Evolutionary conservation across 2,329 filamentous ascomycete genomes (phyloP), one percentile per base, ranked within the genome.

Genomic region (Aspergillus sp.): DNA sequence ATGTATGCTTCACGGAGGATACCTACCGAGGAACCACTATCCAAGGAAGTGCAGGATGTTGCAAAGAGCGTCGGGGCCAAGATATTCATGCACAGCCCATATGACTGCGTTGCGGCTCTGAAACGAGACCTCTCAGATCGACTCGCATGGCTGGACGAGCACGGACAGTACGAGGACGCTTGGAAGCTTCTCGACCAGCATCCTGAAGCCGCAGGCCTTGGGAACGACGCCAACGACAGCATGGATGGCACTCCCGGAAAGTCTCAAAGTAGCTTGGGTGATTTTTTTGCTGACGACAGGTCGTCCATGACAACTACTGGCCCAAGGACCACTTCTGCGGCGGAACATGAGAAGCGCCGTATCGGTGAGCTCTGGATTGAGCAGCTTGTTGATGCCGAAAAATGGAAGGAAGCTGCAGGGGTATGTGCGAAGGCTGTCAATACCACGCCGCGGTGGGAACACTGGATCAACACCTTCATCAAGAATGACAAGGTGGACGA

Each of bases 311-410:
- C 86, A 42, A 83, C 84, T 0, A 79, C 79, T n/a, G 78, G 78
- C 40, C 79, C 74, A 49, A 70, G 76, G 33, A 77, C 82, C 38
- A 82, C 86, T 59, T 87, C 87, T 0, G 82, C 84, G 0, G 83
- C 87, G 0, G 89, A 94, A 56, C 90, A 87, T 60, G 93, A 99
- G 67, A 99, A 96, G 71, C 82, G 88, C 32, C 83, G 90, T 2
- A 89, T 99, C 52, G 94, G 94, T 19, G 94, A 97, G 65, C 79
- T 95, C 4, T 99, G 94, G 94, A 80, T 99, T 32, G 86, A 92
- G 55, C 89, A 96, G 63, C 80, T 97, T 32, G 82, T 96, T 32
- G 82, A 86, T 33, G 79, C 82, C 0, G 80, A 83, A 8, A 80
- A 93, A 55, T 99, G 94, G 94, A 68, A 69, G 8, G 77, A 82